Conservation (phyloP, 495 filamentous ascomycete genomes). For the Aspergillus avenaceus region DNA sequence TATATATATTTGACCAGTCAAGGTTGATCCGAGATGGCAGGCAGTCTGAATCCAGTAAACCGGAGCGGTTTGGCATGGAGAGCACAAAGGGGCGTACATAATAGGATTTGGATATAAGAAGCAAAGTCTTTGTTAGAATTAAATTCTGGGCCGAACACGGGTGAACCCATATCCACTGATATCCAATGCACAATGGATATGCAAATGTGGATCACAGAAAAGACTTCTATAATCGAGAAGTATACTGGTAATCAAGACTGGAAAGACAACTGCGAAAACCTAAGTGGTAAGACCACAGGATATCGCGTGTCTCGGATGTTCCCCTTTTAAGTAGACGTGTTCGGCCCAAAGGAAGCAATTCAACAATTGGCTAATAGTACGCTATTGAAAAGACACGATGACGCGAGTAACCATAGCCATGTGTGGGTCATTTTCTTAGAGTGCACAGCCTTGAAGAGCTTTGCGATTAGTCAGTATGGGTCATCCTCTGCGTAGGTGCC, state of each 20-base stretch:
- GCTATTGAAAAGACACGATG: not conserved
- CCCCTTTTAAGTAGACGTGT: not conserved
- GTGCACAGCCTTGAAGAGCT: not conserved
- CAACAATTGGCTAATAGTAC: not conserved
- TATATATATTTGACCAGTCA: not conserved
- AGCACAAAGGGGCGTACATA: no score
- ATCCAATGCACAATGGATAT: not conserved
- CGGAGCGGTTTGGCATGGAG: no score
- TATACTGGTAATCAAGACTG: not conserved
- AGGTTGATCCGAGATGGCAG: not conserved
- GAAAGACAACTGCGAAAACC: not conserved
- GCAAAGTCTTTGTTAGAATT: not conserved
- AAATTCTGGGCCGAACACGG: not conserved
- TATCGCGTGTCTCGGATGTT: not conserved
- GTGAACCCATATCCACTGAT: not conserved
- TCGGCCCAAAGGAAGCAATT: not conserved
- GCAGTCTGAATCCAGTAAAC: no score
- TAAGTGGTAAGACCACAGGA: not conserved
- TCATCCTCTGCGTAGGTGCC: not conserved
- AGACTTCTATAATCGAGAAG: not conserved
- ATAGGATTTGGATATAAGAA: not conserved
- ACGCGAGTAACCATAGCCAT: not conserved
- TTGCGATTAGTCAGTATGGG: not conserved
- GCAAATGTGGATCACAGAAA: not conserved
- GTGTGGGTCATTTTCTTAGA: not conserved